Percentiles rank a stretch among this genome's conserved stretches.
Evolutionary conservation across 169 alveolate species (phyloP).

Genomic region (Perkinsus olseni): DNA sequence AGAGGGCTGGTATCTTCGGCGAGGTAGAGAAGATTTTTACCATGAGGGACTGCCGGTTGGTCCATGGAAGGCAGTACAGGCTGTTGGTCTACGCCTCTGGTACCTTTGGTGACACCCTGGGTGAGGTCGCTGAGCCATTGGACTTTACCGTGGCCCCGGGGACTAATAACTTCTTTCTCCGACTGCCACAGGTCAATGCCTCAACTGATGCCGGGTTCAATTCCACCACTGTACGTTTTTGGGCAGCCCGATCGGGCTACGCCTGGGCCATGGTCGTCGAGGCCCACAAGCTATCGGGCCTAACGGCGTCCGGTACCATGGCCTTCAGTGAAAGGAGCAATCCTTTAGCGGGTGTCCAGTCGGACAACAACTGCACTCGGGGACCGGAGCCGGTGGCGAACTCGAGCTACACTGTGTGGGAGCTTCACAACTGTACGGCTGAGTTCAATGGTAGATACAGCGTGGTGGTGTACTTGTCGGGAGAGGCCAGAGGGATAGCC

Average conservation of each 20-base stretch:
- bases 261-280: not conserved
- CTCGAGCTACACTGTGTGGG: not conserved
- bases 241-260: not conserved
- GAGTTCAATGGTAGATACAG: not conserved
- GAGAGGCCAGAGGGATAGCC: not conserved
- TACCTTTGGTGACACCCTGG: not conserved
- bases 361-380: not conserved
- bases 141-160: not conserved
- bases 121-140: not conserved
- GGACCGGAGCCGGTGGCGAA: not conserved
- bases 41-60: not conserved
- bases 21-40: not conserved
- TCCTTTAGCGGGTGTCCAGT: not conserved
- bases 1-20: not conserved
- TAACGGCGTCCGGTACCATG: not conserved
- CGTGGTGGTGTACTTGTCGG: not conserved
- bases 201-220: not conserved
- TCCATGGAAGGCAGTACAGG: not conserved
- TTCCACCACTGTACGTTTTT: not conserved
- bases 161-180: not conserved
- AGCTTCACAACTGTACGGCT: not conserved
- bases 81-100: not conserved
- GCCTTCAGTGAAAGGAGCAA: not conserved
- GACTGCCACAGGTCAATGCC: not conserved
- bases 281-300: not conserved